Base-by-base conservation (phyloP, 2,329 filamentous ascomycete species). In the Elsinoe fawcettii region DNA sequence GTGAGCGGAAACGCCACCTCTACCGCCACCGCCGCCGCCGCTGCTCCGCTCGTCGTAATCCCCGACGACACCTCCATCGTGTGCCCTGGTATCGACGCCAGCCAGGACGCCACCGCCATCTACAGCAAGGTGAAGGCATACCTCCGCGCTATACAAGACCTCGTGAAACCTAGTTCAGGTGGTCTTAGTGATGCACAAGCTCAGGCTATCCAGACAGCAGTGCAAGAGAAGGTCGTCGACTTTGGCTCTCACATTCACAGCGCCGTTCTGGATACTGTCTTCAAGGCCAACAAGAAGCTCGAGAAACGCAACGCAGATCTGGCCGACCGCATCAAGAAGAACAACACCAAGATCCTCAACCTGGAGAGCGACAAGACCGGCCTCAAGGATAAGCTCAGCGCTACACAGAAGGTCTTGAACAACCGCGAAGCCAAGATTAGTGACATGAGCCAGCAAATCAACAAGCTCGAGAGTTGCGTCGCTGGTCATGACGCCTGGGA, bases 211-310 rank as follows among this genome's bases (percentile, higher is more conserved):
- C 22, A 46, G 20, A 46, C 18, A 7, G 41, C 8, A 20, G 23
- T 46, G n/a, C 20, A 46, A 7, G 41, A 25, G 2, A 22, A 46
- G 22, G 14, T 46, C 20, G n/a, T 46, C 41, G 23, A 20, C 41
- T 46, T 46, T n/a, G 41, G 41, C 22, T 23, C 41, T 14, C 20
- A 46, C n/a, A n/a, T 46, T 14, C 41, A 46, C 9, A 20, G 20
- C 3, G 20, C 41, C 7, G 41, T 46, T n/a, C 7, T 46, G 41
- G 14, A 46, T 1, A n/a, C 41, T 14, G 22, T 25, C 9, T 46
- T 27, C 22, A 46, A n/a, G 23, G 41, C 41, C 39, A 56, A 47
- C 25, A 30, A 47, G 22, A 56, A 47, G 41, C 54, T 56, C 37
- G 54, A 56, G 41, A 46, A 56, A 23, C 37, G 41, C 25, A 56